Percentiles rank a stretch among this genome's conserved stretches.
Conservation (phyloP, 2,329 filamentous ascomycete genomes). For the Cordyceps javanica region DNA sequence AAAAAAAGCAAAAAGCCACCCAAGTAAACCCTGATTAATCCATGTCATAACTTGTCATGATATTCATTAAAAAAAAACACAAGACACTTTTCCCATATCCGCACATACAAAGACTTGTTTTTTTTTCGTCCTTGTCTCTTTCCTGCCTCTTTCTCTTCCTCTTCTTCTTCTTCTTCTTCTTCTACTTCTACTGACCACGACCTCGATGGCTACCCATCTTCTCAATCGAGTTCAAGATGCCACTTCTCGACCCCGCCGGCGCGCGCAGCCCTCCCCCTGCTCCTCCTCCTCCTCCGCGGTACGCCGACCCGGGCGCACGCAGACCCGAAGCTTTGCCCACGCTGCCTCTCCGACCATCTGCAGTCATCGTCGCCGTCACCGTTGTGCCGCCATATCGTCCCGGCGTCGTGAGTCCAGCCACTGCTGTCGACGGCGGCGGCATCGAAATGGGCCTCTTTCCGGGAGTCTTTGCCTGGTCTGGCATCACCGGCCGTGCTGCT, state of each 20-base stretch:
- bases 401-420: no score
- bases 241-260: constrained; percentile 36
- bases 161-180: no score
- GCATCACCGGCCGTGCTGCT: constrained; percentile 13
- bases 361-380: no score
- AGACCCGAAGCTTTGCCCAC: constrained; percentile 52
- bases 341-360: constrained; percentile 50
- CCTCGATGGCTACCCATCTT: constrained; percentile 67
- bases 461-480: constrained; percentile 17
- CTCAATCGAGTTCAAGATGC: constrained; percentile 81
- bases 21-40: no score
- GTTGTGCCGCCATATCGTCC: no score
- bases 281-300: constrained; percentile 22
- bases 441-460: constrained; percentile 15
- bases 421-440: neutral
- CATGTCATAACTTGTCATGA: no score
- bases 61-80: no score
- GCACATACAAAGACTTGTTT: no score
- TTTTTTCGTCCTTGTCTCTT: no score
- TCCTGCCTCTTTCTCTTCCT: no score
- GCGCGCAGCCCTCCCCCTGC: constrained; percentile 42
- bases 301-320: constrained; percentile 50
- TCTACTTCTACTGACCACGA: constrained; percentile 26
- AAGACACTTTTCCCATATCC: no score
- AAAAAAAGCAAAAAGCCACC: no score